Evolutionary conservation across 1,139 yeast genomes (phyloP).

Genomic region (Diutina catenulata): DNA sequence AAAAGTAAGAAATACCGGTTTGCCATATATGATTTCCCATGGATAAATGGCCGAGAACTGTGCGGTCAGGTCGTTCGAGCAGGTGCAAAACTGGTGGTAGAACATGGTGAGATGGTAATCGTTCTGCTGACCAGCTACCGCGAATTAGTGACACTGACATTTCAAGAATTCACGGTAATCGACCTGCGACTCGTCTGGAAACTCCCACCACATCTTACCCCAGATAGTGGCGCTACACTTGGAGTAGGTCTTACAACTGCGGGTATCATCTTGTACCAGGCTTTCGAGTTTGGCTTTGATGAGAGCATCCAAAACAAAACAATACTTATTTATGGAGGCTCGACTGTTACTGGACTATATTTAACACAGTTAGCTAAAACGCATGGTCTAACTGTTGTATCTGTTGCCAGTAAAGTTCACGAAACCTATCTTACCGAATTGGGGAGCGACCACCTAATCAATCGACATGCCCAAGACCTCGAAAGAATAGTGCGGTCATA

Average conservation of each 20-base stretch:
- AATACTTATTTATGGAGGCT: constrained; percentile 36
- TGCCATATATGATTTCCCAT: constrained; percentile 37
- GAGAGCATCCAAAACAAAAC: constrained; percentile 11
- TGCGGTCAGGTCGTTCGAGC: constrained; percentile 25
- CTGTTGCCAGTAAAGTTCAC: constrained; percentile 25
- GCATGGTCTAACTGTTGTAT: constrained; percentile 26
- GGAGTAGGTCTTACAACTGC: constrained; percentile 40
- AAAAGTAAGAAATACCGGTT: constrained; percentile 35
- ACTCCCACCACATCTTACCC: constrained; percentile 18
- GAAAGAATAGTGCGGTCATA: not conserved
- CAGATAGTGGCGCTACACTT: constrained; percentile 31
- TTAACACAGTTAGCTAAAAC: constrained; percentile 29
- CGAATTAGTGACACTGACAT: constrained; percentile 34
- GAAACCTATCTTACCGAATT: constrained; percentile 17
- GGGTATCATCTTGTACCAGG: constrained; percentile 23
- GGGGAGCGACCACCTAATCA: constrained; percentile 30
- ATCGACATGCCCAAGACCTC: constrained; percentile 16
- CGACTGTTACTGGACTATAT: constrained; percentile 34
- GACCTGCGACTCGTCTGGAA: constrained; percentile 34
- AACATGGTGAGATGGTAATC: constrained; percentile 14
- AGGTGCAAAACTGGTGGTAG: constrained; percentile 15
- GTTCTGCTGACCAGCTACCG: constrained; percentile 35
- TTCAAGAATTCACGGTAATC: constrained; percentile 32
- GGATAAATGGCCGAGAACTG: constrained; percentile 39
- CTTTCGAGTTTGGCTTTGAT: constrained; percentile 14